Evolutionary conservation across 2,329 filamentous ascomycete genomes (phyloP).

Genomic region (Malbranchea cinnamomea): DNA sequence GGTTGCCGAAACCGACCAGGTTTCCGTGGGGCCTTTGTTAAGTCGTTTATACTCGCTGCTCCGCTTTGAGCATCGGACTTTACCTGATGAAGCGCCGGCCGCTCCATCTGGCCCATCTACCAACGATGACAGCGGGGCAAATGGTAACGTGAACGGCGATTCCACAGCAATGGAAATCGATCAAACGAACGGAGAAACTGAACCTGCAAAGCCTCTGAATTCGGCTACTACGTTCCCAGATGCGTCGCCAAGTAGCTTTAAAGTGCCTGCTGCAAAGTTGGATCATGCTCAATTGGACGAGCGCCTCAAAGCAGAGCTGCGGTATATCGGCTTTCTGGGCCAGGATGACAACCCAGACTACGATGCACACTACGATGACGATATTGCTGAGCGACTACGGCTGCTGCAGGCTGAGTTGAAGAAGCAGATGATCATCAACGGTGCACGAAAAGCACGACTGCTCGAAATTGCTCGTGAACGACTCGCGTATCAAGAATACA

Average conservation of each 20-base stretch:
- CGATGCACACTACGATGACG: slow-evolving; percentile 82
- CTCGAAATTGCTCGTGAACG: slow-evolving; percentile 79
- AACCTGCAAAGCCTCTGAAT: slow-evolving; percentile 33
- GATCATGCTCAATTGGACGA: slow-evolving; percentile 83
- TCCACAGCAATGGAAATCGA: slow-evolving; percentile 33
- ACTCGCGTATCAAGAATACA: slow-evolving; percentile 94
- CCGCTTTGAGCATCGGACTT: slow-evolving; percentile 50
- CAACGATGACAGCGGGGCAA: slow-evolving; percentile 24
- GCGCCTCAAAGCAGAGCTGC: slow-evolving; percentile 77
- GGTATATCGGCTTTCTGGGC: slow-evolving; percentile 76
- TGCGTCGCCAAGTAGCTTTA: slow-evolving; percentile 60
- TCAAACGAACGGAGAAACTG: slow-evolving; percentile 32
- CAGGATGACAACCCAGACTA: slow-evolving; percentile 60
- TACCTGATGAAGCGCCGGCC: slow-evolving; percentile 42
- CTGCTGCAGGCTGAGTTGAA: slow-evolving; percentile 70
- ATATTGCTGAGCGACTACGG: slow-evolving; percentile 78
- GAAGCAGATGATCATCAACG: slow-evolving; percentile 73
- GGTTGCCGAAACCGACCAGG: slow-evolving; percentile 71
- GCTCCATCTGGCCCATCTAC: slow-evolving; percentile 44
- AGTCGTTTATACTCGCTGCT: slow-evolving; percentile 67
- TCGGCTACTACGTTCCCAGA: slow-evolving; percentile 71
- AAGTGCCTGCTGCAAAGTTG: slow-evolving; percentile 60
- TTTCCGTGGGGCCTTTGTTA: slow-evolving; percentile 78
- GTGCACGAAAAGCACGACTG: slow-evolving; percentile 73
- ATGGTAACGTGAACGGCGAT: slow-evolving; percentile 28